A percentile compares a stretch with the other conserved stretches of the same genome.
These are phyloP conservation scores for Acacia pycnantha DNA, from an alignment of 331 rosid genomes.

Conservation along the genomic window DNA sequence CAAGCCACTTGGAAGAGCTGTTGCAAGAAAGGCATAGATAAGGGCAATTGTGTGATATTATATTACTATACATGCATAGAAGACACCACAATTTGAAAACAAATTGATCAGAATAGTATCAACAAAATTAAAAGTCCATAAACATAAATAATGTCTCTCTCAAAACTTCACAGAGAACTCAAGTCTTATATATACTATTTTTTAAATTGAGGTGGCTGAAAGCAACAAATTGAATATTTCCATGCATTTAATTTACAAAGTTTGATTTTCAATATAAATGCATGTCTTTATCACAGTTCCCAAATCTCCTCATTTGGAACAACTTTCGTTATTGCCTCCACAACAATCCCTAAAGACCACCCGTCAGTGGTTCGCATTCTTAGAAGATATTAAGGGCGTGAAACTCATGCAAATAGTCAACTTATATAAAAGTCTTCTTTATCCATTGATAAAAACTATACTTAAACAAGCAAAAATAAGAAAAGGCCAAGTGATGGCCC, in stretches of 20 bases:
- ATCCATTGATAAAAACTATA: not conserved
- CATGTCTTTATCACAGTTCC: not conserved
- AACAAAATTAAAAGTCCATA: not conserved
- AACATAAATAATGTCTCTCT: not conserved
- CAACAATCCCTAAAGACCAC: not conserved
- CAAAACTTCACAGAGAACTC: not conserved
- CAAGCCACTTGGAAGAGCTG: constrained; percentile 65
- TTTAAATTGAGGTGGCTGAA: not conserved
- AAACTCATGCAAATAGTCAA: constrained; percentile 11
- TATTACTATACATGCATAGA: not conserved
- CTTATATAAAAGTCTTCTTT: not conserved
- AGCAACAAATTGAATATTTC: not conserved
- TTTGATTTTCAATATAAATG: not conserved
- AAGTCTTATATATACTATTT: not conserved
- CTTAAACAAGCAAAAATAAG: not conserved
- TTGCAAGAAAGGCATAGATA: constrained; percentile 6
- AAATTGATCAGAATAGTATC: not conserved
- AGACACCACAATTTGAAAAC: not conserved
- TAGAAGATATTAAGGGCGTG: not conserved
- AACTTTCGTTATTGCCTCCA: not conserved
- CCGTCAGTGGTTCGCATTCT: not conserved
- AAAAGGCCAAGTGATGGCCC: constrained; percentile 7
- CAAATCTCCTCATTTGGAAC: not conserved
- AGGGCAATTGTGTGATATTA: constrained; percentile 9
- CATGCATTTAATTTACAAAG: not conserved